Conservation (phyloP, 768 basidiomycete genomes). For the Holtermanniella nyarrowii region DNA sequence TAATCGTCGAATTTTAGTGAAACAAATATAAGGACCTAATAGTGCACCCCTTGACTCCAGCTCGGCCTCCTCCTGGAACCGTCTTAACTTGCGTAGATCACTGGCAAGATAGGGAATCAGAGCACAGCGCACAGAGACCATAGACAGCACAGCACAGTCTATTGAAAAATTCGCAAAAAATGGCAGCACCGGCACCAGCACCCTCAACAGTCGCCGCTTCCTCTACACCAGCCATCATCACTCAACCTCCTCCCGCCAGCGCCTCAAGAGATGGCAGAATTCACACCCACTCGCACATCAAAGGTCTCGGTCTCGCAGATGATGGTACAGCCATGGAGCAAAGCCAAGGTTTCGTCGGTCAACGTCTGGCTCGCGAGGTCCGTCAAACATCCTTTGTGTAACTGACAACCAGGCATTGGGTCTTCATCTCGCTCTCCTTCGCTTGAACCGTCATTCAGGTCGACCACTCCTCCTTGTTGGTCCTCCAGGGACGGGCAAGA, state of each 20-base stretch:
- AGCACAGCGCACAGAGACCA: no score
- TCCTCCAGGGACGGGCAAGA: conserved; percentile 96
- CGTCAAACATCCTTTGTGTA: conserved; percentile 8
- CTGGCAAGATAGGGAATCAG: no score
- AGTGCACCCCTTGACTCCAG: no score
- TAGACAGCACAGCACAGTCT: no score
- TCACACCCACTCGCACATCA: conserved; percentile 81
- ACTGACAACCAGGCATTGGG: conserved; percentile 23
- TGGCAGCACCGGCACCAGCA: background rate
- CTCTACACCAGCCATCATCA: conserved; percentile 25
- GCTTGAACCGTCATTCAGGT: conserved; percentile 51
- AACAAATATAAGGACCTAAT: no score
- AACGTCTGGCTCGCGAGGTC: conserved; percentile 82
- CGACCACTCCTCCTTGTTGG: conserved; percentile 85
- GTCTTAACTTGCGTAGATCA: no score
- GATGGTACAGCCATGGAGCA: conserved; percentile 69
- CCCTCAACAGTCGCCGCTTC: conserved; percentile 6
- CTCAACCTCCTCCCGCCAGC: conserved; percentile 31
- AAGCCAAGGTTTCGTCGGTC: conserved; percentile 80
- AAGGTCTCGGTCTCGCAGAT: conserved; percentile 77
- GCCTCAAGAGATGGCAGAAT: conserved; percentile 31
- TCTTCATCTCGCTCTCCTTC: conserved; percentile 34
- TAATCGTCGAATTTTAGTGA: no score
- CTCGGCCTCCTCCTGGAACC: no score
- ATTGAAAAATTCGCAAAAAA: no score